These are phyloP conservation scores for Chrysoporthe puriensis DNA, from an alignment of 2,329 filamentous ascomycete species.

Conservation along the genomic window DNA sequence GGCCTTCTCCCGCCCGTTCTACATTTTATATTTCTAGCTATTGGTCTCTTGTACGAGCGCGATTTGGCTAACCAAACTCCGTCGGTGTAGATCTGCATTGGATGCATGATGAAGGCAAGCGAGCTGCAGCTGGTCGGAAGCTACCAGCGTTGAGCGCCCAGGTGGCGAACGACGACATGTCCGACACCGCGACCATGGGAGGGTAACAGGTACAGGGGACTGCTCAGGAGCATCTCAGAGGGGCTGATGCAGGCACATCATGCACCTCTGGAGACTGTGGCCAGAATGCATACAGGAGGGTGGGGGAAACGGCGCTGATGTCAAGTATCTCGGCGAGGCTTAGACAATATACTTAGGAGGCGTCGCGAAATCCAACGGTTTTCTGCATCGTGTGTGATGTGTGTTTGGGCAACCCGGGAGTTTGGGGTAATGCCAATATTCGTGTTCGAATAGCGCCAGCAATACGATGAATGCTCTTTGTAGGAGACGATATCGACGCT, in stretches of 20 bases:
- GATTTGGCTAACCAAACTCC: background rate
- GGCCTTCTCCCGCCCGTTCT: background rate
- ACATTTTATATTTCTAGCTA: background rate
- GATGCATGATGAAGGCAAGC: background rate
- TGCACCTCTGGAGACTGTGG: background rate
- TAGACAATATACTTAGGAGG: background rate
- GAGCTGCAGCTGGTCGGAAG: slow-evolving; percentile 2
- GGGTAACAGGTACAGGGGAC: too few species aligned
- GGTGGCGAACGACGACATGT: background rate
- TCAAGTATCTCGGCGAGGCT: background rate
- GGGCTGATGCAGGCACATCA: too few species aligned
- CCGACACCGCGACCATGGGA: too few species aligned
- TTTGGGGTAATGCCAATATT: too few species aligned
- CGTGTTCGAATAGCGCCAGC: too few species aligned
- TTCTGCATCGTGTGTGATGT: too few species aligned
- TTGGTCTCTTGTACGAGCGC: too few species aligned
- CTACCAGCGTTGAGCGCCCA: background rate
- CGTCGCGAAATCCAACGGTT: background rate
- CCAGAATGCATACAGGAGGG: background rate
- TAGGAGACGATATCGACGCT: too few species aligned
- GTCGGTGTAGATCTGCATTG: background rate
- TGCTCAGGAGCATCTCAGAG: too few species aligned
- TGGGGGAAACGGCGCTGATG: background rate
- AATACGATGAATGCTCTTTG: too few species aligned
- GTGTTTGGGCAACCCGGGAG: too few species aligned